Base-by-base conservation (phyloP, 1,284 basidiomycete species). In the Gymnopus androsaceus region DNA sequence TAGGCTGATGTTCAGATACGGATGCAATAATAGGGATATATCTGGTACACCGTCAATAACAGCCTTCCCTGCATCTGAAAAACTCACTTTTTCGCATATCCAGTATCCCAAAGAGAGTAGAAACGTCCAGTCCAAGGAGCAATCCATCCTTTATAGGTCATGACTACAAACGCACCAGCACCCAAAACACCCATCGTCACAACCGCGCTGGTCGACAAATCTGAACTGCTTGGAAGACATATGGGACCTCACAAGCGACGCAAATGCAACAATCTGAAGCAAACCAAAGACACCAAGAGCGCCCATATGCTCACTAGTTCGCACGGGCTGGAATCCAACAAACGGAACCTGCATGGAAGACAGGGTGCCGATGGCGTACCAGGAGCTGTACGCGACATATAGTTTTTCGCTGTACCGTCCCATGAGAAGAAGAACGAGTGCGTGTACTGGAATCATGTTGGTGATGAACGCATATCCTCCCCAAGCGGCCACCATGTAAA, bases 401-500 rank as follows among this genome's bases (percentile, higher is more conserved):
- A 99, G 83, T 19, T 94, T 86, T 67, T 84, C 88, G 65, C 88
- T 94, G 79, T 88, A 99, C 47, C 97, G 85, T 17, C 96, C 96
- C 97, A 99, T 99, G 44, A 98, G 78, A 59, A 98, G 83, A 56
- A 99, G 85, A 40, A 93, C 89, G 25, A 99, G 83, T 0, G 90
- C 92, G 67, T 99, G 97, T 2, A 99, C 78, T 31, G 97, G 97
- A 58, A 99, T 94, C 95, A 99, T 98, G 82, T 99, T 99, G 56
- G 97, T 99, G 74, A 99, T 99, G 81, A 99, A 99, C 1, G 94
- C 97, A 74, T 99, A 99, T 63, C 97, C 97, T 78, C 97, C 97
- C 97, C 97, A 99, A 12, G 97, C 97, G 47, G 97, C 96, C 15
- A 99, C 97, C 97, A 99, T 99, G 83, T 98, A 99, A 64, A 98